A percentile compares a stretch with the other conserved stretches of the same genome.
Evolutionary conservation across 2,329 filamentous ascomycete genomes (phyloP).

Genomic region (Aspergillus cejpii): DNA sequence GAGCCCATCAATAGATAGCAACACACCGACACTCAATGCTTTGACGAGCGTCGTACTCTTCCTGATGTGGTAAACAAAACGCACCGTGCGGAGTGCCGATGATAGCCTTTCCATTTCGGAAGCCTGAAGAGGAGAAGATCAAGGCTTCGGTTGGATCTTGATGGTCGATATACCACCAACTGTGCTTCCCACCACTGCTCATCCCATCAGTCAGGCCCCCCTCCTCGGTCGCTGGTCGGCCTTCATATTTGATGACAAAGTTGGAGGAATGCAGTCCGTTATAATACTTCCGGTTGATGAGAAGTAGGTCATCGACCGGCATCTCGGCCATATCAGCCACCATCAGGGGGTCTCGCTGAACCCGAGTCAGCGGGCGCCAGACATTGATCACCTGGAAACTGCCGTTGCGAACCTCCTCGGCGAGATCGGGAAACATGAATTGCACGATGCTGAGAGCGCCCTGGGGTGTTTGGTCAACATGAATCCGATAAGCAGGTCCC

Average conservation of each 20-base stretch:
- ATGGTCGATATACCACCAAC: neutral
- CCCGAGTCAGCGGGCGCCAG: neutral
- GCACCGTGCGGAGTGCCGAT: neutral
- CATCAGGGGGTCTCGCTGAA: neutral
- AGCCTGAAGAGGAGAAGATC: neutral
- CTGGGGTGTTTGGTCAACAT: neutral
- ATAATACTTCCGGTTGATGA: neutral
- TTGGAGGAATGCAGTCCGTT: no score
- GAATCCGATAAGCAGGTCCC: neutral
- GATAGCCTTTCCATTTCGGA: neutral
- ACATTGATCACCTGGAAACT: neutral
- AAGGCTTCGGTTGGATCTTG: neutral
- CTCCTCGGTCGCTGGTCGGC: no score
- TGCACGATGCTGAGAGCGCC: neutral
- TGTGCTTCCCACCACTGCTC: neutral
- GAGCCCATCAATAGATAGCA: no score
- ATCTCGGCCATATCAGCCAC: neutral
- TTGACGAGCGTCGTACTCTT: neutral
- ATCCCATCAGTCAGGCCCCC: neutral
- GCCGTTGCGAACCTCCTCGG: neutral
- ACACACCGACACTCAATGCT: neutral
- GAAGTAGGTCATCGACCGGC: neutral
- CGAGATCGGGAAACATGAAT: neutral
- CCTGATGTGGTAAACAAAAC: neutral
- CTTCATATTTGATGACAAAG: no score